These are phyloP conservation scores for Candida insectorum DNA, from an alignment of 805 yeast species.

Conservation along the genomic window DNA sequence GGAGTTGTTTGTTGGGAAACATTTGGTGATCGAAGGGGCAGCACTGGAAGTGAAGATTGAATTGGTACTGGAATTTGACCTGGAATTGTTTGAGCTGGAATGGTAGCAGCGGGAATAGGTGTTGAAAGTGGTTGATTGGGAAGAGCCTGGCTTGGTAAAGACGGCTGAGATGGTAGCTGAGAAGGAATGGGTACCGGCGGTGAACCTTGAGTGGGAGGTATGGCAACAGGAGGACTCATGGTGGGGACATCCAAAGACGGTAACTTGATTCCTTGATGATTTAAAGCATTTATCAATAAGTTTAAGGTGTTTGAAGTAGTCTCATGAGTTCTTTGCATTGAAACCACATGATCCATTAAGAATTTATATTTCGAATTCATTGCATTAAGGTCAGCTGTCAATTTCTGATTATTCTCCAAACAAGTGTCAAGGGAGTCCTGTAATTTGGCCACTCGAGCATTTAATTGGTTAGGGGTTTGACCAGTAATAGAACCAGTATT, in stretches of 20 bases:
- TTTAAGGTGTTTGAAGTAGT: slow-evolving; percentile 52
- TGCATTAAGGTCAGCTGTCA: slow-evolving; percentile 33
- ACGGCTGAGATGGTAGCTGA: slow-evolving; percentile 1
- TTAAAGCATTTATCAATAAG: slow-evolving; percentile 45
- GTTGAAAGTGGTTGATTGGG: background rate
- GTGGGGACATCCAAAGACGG: slow-evolving; percentile 52
- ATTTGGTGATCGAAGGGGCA: background rate
- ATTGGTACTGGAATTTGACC: background rate
- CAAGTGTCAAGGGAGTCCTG: slow-evolving; percentile 31
- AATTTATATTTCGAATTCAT: slow-evolving; percentile 60
- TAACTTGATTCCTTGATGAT: slow-evolving; percentile 61
- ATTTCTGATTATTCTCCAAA: slow-evolving; percentile 27
- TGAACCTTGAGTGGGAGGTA: background rate
- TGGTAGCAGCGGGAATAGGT: background rate
- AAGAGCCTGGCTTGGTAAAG: background rate
- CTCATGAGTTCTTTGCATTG: slow-evolving; percentile 56
- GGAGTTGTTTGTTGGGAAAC: background rate
- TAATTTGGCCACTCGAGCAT: slow-evolving; percentile 14
- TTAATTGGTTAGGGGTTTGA: slow-evolving; percentile 2
- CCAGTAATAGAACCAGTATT: background rate
- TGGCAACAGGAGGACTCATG: background rate
- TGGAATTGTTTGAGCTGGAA: background rate
- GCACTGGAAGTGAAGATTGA: background rate
- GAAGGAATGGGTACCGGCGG: too few species aligned
- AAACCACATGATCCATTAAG: slow-evolving; percentile 57